These are phyloP conservation scores for Alternaria sp. DNA, from an alignment of 2,329 filamentous ascomycete species.

Conservation along the genomic window DNA sequence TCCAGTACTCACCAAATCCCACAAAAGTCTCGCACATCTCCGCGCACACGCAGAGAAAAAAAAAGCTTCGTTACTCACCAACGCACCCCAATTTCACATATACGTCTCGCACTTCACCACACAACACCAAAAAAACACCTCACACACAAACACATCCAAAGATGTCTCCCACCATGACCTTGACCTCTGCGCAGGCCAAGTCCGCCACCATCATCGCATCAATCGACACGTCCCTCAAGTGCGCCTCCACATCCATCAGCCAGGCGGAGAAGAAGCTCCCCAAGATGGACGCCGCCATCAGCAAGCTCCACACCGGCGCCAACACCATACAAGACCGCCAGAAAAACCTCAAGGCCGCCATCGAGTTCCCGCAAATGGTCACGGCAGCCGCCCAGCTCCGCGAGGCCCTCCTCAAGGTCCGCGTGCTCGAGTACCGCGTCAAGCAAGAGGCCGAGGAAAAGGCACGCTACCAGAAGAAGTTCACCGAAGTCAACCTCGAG, in stretches of 20 bases:
- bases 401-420: neutral
- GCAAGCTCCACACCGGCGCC: neutral
- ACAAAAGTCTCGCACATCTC: neutral
- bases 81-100: neutral
- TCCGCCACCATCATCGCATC: neutral
- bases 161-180: neutral
- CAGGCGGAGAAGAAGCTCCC: neutral
- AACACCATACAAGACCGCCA: neutral
- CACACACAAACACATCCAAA: neutral
- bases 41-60: neutral
- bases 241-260: neutral
- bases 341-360: neutral
- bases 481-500: neutral
- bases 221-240: neutral
- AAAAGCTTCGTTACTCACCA: neutral
- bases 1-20: neutral
- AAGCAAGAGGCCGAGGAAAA: conserved; percentile 1
- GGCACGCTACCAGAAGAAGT: neutral
- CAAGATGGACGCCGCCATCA: neutral
- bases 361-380: neutral
- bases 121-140: neutral
- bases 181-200: neutral
- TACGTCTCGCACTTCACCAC: neutral
- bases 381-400: neutral
- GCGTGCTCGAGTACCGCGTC: neutral